Conservation (phyloP, 352 stramenopile genomes). For the Elongisporangium anandrum region DNA sequence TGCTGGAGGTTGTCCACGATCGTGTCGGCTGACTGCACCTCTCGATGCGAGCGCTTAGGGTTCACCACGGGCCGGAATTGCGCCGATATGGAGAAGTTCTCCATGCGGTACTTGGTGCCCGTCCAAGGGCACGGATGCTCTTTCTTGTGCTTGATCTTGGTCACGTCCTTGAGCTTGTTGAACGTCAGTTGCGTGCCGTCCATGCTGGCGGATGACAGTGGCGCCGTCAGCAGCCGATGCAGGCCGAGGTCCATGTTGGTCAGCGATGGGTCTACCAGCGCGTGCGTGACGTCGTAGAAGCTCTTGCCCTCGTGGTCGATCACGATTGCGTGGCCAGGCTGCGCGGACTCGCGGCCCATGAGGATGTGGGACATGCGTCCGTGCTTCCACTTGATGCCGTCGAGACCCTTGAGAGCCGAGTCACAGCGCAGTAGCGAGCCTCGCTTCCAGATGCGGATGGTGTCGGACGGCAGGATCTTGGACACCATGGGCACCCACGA, state of each 20-base stretch:
- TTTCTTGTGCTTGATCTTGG: constrained; percentile 17
- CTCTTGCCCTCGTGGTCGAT: constrained; percentile 53
- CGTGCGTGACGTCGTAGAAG: constrained; percentile 65
- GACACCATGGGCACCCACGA: constrained; percentile 83
- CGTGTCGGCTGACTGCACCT: constrained; percentile 25
- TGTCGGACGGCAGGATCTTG: constrained; percentile 72
- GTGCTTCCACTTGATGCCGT: constrained; percentile 74
- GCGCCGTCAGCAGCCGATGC: constrained; percentile 66
- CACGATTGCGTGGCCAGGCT: constrained; percentile 41
- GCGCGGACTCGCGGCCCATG: constrained; percentile 25
- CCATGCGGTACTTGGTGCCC: constrained; percentile 72
- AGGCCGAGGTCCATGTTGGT: constrained; percentile 70
- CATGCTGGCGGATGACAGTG: constrained; percentile 59
- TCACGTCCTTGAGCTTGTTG: constrained; percentile 47
- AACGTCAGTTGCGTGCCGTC: constrained; percentile 53
- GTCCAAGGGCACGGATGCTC: constrained; percentile 42
- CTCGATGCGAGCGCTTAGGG: constrained; percentile 36
- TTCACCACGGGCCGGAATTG: constrained; percentile 55
- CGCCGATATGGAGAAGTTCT: constrained; percentile 55
- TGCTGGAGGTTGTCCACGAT: constrained; percentile 49
- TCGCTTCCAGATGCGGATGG: constrained; percentile 65
- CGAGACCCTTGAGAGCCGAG: constrained; percentile 67
- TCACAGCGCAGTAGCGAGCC: constrained; percentile 65
- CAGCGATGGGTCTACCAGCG: constrained; percentile 45
- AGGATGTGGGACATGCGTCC: constrained; percentile 71